Base-by-base conservation (phyloP, 2,329 filamentous ascomycete genomes). In the Rhinocladiella mackenziei region DNA sequence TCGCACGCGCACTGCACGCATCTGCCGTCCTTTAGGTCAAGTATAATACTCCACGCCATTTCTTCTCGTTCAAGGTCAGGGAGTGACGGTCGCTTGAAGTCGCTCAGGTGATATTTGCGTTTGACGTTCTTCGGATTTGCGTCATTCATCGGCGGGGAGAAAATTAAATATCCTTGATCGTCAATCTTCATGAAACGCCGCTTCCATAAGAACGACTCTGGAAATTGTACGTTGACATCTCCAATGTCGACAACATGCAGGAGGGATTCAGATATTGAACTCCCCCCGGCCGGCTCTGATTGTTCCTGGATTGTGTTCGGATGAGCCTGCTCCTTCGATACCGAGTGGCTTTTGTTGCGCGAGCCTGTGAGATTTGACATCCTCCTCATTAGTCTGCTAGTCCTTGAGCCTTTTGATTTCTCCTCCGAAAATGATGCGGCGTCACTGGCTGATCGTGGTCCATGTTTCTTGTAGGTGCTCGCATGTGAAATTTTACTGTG, bases 201-300 rank as follows among this genome's bases (percentile, higher is more conserved):
- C 71, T 97, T 98, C 92, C 92, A 98, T 9, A 98, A 75, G 34
- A 98, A 74, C 42, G 88, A 94, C 62, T 97, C 91, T 0, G 92
- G 92, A 62, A 98, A 96, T 63, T 98, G 92, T 8, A 97, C 86
- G 58, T 98, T 97, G 52, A 98, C 83, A 59, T 96, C 87, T 36
- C 89, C 88, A 64, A 94, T 77, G 50, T 84, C 81, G 3, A 86
- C 74, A 18, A 83, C 74, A 39, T 81, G 70, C 25, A 67, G 69
- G 37, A 53, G 56, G n/a, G 44, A 45, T 25, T 55, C 53, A 6
- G 45, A 35, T 20, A 41, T 33, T 10, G 45, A 45, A 26, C 45
- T 35, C 15, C 45, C 38, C 30, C 44, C 15, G 2, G 33, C 31
- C 7, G 35, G 40, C 36, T 60, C 56, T 29, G 54, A 56, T 39